A percentile compares a stretch with the other conserved stretches of the same genome.
Evolutionary conservation across 2,329 filamentous ascomycete species (phyloP).

Genomic region (Aschersonia sp.): DNA sequence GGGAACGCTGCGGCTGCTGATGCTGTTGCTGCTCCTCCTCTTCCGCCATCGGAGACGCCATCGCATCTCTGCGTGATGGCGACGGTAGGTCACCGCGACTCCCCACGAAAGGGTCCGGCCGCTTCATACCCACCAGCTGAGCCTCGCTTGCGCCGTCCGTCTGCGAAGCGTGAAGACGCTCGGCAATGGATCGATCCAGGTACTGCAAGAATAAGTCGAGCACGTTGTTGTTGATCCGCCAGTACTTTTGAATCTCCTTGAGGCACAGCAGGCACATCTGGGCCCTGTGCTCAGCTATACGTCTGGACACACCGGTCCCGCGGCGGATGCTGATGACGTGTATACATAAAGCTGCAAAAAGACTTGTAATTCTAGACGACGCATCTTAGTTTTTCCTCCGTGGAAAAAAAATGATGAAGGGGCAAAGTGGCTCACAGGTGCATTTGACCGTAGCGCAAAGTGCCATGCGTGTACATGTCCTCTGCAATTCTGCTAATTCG

Average conservation of each 20-base stretch:
- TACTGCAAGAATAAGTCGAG: slow-evolving; percentile 23
- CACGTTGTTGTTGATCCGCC: slow-evolving; percentile 23
- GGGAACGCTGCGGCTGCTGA: slow-evolving; percentile 6
- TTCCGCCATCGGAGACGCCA: not conserved
- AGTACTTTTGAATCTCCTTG: slow-evolving; percentile 24
- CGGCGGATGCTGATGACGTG: slow-evolving; percentile 21
- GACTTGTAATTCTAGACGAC: slow-evolving; percentile 16
- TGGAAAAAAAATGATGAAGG: not conserved
- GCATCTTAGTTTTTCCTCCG: not conserved
- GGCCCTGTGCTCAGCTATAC: slow-evolving; percentile 21
- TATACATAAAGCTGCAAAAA: slow-evolving; percentile 22
- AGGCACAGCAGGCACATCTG: slow-evolving; percentile 22
- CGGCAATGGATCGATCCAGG: slow-evolving; percentile 21
- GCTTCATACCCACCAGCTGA: not conserved
- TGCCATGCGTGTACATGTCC: slow-evolving; percentile 20
- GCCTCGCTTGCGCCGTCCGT: slow-evolving; percentile 2
- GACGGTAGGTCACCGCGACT: not conserved
- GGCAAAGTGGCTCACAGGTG: slow-evolving; percentile 14
- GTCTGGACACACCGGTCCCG: slow-evolving; percentile 15
- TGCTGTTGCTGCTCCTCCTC: not conserved
- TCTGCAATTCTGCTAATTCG: slow-evolving; percentile 22
- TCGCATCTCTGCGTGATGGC: not conserved
- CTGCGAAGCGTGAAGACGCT: slow-evolving; percentile 14
- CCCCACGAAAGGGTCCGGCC: slow-evolving; percentile 2
- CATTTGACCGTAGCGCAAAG: slow-evolving; percentile 21